Evolutionary conservation across 345 rosid genomes (phyloP), one percentile per base, ranked within the genome.

Genomic region (Anacardium occidentale): DNA sequence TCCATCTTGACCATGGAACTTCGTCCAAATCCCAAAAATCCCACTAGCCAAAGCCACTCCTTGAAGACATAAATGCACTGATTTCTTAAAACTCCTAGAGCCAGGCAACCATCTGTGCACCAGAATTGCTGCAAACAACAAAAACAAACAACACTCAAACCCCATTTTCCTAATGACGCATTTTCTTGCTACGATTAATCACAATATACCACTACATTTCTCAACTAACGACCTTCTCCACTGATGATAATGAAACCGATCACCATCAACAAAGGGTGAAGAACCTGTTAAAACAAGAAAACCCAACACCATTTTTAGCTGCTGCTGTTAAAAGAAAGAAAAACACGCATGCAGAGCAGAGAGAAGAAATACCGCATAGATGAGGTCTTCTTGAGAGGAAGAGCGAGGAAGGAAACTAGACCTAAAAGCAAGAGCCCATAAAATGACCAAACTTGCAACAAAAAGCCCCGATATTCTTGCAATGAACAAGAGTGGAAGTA

Each of bases 41-140:
- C 95, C 97, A 81, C 77, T 88, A 75, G 79, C 93, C 82, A 94
- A 82, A 71, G 98, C 98, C 77, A 92, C 71, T 32, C 95, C 93
- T 86, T 92, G 98, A 50, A 92, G 92, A 77, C 90, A 78, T 74
- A 94, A 73, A 79, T 94, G 98, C 66, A 88, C 92, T 44, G 89
- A 81, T 84, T 94, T 94, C 93, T 90, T 94, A 77, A 79, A 71
- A 67, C 76, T 87, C 80, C 92, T 89, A 51, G 98, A 85, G n/a
- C 94, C 97, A 60, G 97, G 96, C 74, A 92, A 66, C 98, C 98
- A 92, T 77, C 86, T 90, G 72, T 94, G 91, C 67, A 92, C 85
- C 87, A 94, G 67, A 76, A 92, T 94, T 37, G 96, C 94, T 94
- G 92, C 71, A 79, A 73, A 54, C 15, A 51, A 54, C 60, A 26